Conservation (phyloP, 2,329 filamentous ascomycete genomes). For the Clonostachys chloroleuca region DNA sequence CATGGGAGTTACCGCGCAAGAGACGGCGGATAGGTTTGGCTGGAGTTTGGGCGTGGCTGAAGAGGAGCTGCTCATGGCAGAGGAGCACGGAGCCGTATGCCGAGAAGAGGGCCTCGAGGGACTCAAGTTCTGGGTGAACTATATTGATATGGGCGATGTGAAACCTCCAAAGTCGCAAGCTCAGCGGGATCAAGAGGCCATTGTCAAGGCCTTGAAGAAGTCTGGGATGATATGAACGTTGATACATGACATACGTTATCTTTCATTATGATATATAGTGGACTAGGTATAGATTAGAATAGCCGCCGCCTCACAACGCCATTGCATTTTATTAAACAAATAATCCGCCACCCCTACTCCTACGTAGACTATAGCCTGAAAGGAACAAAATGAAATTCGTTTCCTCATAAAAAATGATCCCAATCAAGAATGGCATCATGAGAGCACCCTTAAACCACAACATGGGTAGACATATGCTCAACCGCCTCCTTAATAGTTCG, state of each 20-base stretch:
- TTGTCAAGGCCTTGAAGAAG: constrained; percentile 37
- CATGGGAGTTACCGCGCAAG: constrained; percentile 82
- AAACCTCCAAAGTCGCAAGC: constrained; percentile 17
- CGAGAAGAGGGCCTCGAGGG: constrained; percentile 91
- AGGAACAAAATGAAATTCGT: no score
- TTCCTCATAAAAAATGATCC: no score
- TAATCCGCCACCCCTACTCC: no score
- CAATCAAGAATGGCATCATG: no score
- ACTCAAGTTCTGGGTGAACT: constrained; percentile 89
- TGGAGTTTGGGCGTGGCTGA: constrained; percentile 97
- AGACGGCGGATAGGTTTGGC: constrained; percentile 83
- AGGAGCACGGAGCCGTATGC: constrained; percentile 82
- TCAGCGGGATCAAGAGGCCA: constrained; percentile 29
- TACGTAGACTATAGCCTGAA: no score
- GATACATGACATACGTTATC: not conserved
- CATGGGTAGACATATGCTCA: constrained; percentile 58
- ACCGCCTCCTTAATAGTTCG: constrained; percentile 57
- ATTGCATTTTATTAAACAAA: not conserved
- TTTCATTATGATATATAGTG: not conserved
- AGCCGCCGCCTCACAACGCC: not conserved
- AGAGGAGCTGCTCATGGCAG: constrained; percentile 95
- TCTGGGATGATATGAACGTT: constrained; percentile 27
- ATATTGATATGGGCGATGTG: constrained; percentile 41
- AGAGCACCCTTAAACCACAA: constrained; percentile 39
- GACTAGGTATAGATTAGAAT: not conserved